A percentile compares a stretch with the other conserved stretches of the same genome.
These are phyloP conservation scores for Alectoria sarmentosa DNA, from an alignment of 495 filamentous ascomycete species.

Conservation along the genomic window DNA sequence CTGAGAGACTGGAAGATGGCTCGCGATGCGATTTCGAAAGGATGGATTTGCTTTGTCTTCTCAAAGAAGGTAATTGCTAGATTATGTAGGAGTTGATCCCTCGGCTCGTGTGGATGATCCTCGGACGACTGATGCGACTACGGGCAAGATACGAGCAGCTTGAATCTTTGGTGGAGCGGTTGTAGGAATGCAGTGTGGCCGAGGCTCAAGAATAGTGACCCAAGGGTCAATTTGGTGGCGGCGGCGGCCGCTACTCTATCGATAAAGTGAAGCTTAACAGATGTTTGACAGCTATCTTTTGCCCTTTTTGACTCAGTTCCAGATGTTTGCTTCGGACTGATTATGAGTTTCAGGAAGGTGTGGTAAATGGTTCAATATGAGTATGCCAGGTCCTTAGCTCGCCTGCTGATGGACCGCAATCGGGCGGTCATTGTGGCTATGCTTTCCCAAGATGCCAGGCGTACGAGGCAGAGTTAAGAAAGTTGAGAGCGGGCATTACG, in stretches of 20 bases:
- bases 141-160: background rate
- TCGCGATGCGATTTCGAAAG: background rate
- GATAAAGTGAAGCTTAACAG: slow-evolving; percentile 1
- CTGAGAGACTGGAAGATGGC: background rate
- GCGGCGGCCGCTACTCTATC: slow-evolving; percentile 6
- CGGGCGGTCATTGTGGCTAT: slow-evolving; percentile 2
- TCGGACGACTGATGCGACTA: background rate
- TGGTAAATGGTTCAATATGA: background rate
- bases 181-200: background rate
- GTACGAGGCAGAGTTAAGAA: background rate
- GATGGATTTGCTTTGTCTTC: background rate
- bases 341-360: background rate
- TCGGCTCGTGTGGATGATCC: background rate
- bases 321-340: background rate
- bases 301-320: background rate
- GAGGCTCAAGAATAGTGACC: slow-evolving; percentile 4
- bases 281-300: background rate
- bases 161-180: slow-evolving; percentile 4
- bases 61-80: too few relatives aligned
- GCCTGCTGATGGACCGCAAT: background rate
- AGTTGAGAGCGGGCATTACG: background rate
- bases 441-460: background rate
- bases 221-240: background rate
- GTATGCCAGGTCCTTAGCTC: background rate
- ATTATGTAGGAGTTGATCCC: background rate